Evolutionary conservation across 208 protist genomes (phyloP), one percentile per base, ranked within the genome.

Genomic region (Trypanosoma congolense): DNA sequence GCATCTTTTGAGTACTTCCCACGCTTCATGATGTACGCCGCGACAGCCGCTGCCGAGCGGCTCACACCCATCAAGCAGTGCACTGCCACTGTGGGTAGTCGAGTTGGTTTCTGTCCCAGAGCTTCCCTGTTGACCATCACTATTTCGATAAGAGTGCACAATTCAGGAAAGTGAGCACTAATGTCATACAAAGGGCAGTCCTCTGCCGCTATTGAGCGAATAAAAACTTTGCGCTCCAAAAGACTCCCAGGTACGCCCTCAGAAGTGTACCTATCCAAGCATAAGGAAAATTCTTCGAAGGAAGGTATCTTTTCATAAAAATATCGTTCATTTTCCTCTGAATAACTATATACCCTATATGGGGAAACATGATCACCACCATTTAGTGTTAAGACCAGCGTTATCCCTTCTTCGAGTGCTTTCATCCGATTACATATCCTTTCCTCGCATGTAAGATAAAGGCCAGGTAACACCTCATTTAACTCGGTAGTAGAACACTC

Each of bases 1-100:
- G 81, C 78, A 56, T 85, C 70, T 6, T 59, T 65, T 4, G 71
- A 73, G 14, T 81, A 66, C 0, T 47, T 38, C 9, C 57, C 70
- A 18, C 70, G 74, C 50, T 87, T 88, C 76, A 96, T 94, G 4
- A 95, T 40, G 60, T 93, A 96, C 2, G 91, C 91, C 10, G 66
- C 56, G 2, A 93, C 83, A 38, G 93, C 59, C n/a, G 86, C 61
- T 9, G 78, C 83, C 8, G 83, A 93, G 26, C 91, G 61, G 57
- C 80, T 91, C 24, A 95, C 87, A 18, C 91, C 91, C 22, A 88
- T 78, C 70, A 92, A 74, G 67, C 91, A 96, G 59, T 94, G 79
- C 9, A 89, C 84, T 19, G 64, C 66, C 8, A 93, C 79, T 8
- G 58, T 59, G 9, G 72, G 82, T 8, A 66, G 28, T 21, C 35